Evolutionary conservation across 805 yeast species (phyloP).

Genomic region (Candida andamanensis): DNA sequence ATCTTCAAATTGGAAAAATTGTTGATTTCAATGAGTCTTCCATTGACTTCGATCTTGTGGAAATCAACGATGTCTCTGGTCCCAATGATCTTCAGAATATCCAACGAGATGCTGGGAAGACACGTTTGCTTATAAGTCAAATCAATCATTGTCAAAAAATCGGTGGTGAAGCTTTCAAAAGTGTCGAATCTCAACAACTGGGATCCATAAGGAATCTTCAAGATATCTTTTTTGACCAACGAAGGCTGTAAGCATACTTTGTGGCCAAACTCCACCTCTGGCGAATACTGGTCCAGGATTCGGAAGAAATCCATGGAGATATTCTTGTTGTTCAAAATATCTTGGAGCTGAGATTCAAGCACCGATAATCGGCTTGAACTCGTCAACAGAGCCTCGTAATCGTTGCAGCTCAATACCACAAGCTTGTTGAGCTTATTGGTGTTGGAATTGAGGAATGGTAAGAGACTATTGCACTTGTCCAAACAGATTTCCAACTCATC

Average conservation of each 20-base stretch:
- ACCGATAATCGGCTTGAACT: too few relatives aligned
- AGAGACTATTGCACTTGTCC: constrained; percentile 23
- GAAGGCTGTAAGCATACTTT: constrained; percentile 9
- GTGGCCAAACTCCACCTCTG: constrained; percentile 12
- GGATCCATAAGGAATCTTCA: constrained; percentile 15
- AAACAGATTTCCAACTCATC: constrained; percentile 20
- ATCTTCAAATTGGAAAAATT: constrained; percentile 11
- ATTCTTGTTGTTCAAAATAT: constrained; percentile 10
- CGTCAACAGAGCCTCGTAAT: constrained; percentile 5
- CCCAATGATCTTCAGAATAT: constrained; percentile 14
- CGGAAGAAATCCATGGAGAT: constrained; percentile 21
- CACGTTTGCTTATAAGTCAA: constrained; percentile 15
- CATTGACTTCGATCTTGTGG: constrained; percentile 20
- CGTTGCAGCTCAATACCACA: constrained; percentile 13
- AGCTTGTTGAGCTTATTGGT: constrained; percentile 9
- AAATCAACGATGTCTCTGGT: constrained; percentile 14
- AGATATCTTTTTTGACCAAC: constrained; percentile 9
- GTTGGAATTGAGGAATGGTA: constrained; percentile 18
- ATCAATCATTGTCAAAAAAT: constrained; percentile 11
- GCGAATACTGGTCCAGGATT: constrained; percentile 17
- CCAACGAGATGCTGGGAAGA: constrained; percentile 18
- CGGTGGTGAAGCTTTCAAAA: constrained; percentile 14
- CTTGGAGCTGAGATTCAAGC: constrained; percentile 10
- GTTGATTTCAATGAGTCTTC: constrained; percentile 13
- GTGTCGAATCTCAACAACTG: constrained; percentile 14